Base-by-base conservation (phyloP, 176 grass and related monocot species). In the Oryza brachyantha region DNA sequence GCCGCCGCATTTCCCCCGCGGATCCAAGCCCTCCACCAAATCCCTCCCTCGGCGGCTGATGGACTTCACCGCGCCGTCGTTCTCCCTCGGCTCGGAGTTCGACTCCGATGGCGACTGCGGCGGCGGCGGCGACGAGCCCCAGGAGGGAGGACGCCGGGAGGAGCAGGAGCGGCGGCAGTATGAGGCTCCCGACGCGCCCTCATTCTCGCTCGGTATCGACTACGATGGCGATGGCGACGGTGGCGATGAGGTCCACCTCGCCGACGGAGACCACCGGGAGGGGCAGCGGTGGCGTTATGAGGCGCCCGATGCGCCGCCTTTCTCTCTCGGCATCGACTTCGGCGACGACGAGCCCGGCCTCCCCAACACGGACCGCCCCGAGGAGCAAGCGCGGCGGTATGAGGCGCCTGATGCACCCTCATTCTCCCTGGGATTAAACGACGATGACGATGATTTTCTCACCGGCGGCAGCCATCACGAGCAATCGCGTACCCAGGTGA, bases 51-150 rank as follows among this genome's bases (percentile, higher is more conserved):
- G 52, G 1, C 21, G 52, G 52, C 52, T 2, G 52, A 94, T 94
- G 92, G 92, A 90, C 8, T 77, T 90, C 60, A 52, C 87, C 27
- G 81, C 60, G 29, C 95, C 92, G 6, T 57, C 52, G 7, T 64
- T 67, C 76, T 74, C 58, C 21, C 75, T 82, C 16, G 85, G 78
- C 1, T 24, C 77, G 9, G 84, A 90, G 61, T 50, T 65, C 24
- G 85, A 83, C 25, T 46, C 81, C 64, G 83, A 79, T 1, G 19
- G 52, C 8, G 50, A 55, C n/a, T n/a, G n/a, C 19, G 52, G 7
- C 7, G 19, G 9, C 42, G 12, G 42, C 21, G 50, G 52, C 73
- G 35, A 74, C 66, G 48, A 12, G 61, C 7, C 4, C 37, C 45
- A 60, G 5, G 41, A 9, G 12, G 19, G 9, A 32, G 13, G 39